Evolutionary conservation across 75 land plant species (phyloP).

Genomic region (Larix kaempferi): DNA sequence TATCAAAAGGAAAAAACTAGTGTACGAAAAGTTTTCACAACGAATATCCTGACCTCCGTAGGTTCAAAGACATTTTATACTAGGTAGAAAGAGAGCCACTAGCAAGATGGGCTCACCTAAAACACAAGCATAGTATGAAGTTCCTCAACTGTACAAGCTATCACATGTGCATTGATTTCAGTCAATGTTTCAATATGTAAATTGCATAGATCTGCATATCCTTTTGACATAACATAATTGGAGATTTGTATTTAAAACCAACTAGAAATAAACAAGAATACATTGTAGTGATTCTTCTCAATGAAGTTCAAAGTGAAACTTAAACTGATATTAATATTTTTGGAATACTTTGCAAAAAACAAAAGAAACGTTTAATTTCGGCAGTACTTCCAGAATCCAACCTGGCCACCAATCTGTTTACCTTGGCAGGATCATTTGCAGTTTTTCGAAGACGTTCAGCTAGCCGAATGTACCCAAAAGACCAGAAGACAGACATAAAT

Average conservation of each 20-base stretch:
- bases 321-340: neutral
- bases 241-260: neutral
- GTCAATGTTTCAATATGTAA: no score
- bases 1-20: no score
- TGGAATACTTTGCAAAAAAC: neutral
- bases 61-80: no score
- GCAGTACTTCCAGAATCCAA: neutral
- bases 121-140: no score
- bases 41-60: no score
- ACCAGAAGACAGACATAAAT: conserved; percentile 96
- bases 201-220: no score
- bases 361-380: neutral
- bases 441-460: conserved; percentile 68
- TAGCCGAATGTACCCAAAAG: conserved; percentile 90
- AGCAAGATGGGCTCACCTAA: no score
- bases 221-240: no score
- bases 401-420: conserved; percentile 14
- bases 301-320: neutral
- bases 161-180: no score
- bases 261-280: neutral
- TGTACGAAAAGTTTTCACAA: no score
- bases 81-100: no score
- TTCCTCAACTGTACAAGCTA: no score
- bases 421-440: conserved; percentile 91
- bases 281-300: neutral